These are phyloP conservation scores for Neurospora crassa DNA, from an alignment of 2,329 filamentous ascomycete species.

Conservation along the genomic window DNA sequence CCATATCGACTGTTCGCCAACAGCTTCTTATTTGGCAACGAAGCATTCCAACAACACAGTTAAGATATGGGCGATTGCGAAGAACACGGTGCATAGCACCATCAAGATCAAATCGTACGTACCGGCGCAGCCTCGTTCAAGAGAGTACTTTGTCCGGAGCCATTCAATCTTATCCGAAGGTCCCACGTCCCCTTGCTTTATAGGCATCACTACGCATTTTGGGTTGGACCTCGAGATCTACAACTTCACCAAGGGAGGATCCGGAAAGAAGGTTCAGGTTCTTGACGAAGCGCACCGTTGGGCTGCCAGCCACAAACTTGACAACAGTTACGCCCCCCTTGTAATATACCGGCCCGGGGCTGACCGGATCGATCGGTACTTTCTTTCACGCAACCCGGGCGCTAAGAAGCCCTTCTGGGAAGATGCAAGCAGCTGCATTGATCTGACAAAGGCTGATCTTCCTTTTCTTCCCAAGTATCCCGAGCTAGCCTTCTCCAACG, in stretches of 20 bases:
- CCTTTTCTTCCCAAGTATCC: constrained; percentile 30
- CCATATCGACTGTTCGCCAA: constrained; percentile 26
- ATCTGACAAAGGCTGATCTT: constrained; percentile 25
- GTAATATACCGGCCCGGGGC: constrained; percentile 26
- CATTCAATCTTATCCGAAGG: constrained; percentile 31
- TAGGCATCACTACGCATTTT: constrained; percentile 29
- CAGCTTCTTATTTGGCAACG: constrained; percentile 22
- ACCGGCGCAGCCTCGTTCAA: constrained; percentile 26
- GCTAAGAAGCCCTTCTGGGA: constrained; percentile 17
- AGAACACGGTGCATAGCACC: constrained; percentile 15
- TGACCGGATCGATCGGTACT: constrained; percentile 25
- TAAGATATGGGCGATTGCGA: constrained; percentile 18
- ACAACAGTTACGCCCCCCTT: constrained; percentile 24
- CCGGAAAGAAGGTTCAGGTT: constrained; percentile 26
- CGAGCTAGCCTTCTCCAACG: constrained; percentile 24
- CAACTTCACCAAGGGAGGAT: constrained; percentile 25
- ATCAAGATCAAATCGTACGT: constrained; percentile 31
- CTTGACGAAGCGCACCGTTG: constrained; percentile 30
- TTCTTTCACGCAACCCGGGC: constrained; percentile 13
- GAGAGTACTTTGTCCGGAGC: constrained; percentile 32
- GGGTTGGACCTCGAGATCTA: constrained; percentile 29
- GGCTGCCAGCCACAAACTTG: constrained; percentile 23
- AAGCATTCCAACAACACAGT: constrained; percentile 19
- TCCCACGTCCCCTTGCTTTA: constrained; percentile 17
- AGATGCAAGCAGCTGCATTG: constrained; percentile 27